Base-by-base conservation (phyloP, 495 filamentous ascomycete species). In the Cryomyces minteri region DNA sequence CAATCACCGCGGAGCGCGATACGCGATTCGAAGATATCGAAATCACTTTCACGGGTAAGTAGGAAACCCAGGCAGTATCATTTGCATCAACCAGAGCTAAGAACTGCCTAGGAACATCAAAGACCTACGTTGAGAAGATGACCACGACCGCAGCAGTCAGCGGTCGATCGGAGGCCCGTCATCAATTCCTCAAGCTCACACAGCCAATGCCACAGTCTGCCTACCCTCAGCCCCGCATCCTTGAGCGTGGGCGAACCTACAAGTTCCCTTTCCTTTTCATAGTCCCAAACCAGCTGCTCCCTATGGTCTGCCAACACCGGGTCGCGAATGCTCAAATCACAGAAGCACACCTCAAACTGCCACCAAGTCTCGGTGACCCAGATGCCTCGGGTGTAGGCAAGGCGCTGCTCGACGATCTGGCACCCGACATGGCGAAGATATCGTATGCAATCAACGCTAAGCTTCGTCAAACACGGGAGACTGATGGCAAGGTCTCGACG, bases 221-320 rank as follows among this genome's bases (percentile, higher is more conserved):
- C 2, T 84, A 88, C 51, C 88, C 88, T 0, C 67, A 72, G 9
- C 75, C 82, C 12, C 66, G 81, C 6, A 64, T 86, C 18, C 60
- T 86, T 9, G 73, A 83, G 58, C 67, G 73, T 3, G 82, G 76
- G 4, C 65, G 64, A 42, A 71, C 65, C 29, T 84, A 88, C 58
- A 75, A 60, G 10, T 77, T 93, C 44, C 82, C 85, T 2, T 98
- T 95, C 63, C 77, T 75, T 48, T 98, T 98, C 54, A 79, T 84
- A 34, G 73, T 96, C 9, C 90, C 92, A 0, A 69, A 73, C 31
- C 74, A 76, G 8, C 68, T 95, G 37, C 70, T 77, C 30, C 67
- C 71, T 6, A 62, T 64, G 47, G 56, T 70, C 5, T 87, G 82
- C 61, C 63, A 60, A 34, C 80, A 84, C 56, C n/a, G 43, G 5